phyloP scores from a whole-genome alignment of 306 rosid species.

The Fagus sylvatica region DNA sequence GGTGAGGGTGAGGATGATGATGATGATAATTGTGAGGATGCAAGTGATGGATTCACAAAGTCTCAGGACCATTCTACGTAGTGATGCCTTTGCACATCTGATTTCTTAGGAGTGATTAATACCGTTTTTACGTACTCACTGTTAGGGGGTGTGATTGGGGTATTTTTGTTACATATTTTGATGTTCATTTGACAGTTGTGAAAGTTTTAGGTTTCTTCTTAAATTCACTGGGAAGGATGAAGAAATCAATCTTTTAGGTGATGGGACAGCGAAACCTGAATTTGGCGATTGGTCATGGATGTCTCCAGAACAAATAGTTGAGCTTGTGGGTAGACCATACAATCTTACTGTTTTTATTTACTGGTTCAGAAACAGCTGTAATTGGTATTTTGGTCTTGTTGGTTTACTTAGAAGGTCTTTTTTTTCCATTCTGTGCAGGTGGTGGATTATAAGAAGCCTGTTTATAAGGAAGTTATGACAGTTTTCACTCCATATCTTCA shows the following conservation, averaged over 20 bases:
- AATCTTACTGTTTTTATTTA: background rate
- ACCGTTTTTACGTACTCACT: no score
- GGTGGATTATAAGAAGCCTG: slow-evolving; percentile 91
- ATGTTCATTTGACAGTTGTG: no score
- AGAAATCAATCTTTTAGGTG: slow-evolving; percentile 90
- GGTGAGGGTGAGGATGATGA: no score
- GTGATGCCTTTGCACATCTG: no score
- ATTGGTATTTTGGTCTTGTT: background rate
- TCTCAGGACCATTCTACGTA: no score
- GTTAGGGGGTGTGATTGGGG: background rate
- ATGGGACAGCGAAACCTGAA: slow-evolving; percentile 91
- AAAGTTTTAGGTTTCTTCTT: slow-evolving; percentile 49
- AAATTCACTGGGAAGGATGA: slow-evolving; percentile 73
- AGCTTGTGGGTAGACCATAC: slow-evolving; percentile 53
- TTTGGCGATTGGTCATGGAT: slow-evolving; percentile 98
- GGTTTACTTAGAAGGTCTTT: background rate
- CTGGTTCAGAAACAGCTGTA: slow-evolving; percentile 5
- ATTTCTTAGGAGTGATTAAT: no score
- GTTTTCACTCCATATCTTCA: slow-evolving; percentile 66
- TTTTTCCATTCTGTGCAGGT: slow-evolving; percentile 47
- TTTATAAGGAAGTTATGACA: slow-evolving; percentile 74
- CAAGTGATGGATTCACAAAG: no score
- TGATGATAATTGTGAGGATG: no score
- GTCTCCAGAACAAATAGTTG: slow-evolving; percentile 56
- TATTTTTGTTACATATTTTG: no score